Conservation (phyloP, 2,329 filamentous ascomycete genomes). For the Alternaria angustiovoidea region DNA sequence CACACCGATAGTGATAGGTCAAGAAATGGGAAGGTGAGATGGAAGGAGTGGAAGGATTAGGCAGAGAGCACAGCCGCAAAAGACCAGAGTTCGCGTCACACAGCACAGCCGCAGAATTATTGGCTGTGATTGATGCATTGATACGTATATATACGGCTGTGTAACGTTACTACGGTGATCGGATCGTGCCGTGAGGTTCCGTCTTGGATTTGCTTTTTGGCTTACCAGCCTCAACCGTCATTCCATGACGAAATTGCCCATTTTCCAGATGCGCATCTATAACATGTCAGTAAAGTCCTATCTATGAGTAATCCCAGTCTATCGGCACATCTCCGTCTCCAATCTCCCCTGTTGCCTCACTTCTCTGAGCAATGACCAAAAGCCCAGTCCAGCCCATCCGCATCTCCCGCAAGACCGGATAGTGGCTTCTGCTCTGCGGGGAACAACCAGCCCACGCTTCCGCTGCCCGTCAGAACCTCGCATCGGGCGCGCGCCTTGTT, state of each 20-base stretch:
- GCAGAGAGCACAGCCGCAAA: conserved; percentile 9
- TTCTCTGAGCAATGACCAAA: not conserved
- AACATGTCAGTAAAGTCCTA: not conserved
- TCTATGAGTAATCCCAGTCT: not conserved
- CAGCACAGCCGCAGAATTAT: conserved; percentile 11
- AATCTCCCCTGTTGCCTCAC: not conserved
- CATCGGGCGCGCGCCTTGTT: not conserved
- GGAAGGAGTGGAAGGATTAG: not conserved
- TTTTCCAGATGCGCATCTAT: not conserved
- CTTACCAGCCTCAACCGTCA: not conserved
- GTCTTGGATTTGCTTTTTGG: not conserved
- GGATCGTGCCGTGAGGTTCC: conserved; percentile 1
- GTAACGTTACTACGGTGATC: conserved; percentile 1
- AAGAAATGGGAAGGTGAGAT: not conserved
- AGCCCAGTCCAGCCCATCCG: not conserved
- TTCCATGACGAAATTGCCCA: not conserved
- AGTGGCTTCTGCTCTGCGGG: conserved; percentile 3
- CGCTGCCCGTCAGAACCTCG: not conserved
- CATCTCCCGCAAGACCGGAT: conserved; percentile 2
- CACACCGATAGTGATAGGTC: conserved; percentile 1
- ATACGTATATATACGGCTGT: not conserved
- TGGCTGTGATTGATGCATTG: not conserved
- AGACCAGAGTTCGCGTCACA: conserved; percentile 7
- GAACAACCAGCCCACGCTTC: not conserved
- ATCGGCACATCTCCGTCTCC: not conserved